Evolutionary conservation across 345 rosid species (phyloP), one percentile per base, ranked within the genome.

Genomic region (Sisymbrium irio): DNA sequence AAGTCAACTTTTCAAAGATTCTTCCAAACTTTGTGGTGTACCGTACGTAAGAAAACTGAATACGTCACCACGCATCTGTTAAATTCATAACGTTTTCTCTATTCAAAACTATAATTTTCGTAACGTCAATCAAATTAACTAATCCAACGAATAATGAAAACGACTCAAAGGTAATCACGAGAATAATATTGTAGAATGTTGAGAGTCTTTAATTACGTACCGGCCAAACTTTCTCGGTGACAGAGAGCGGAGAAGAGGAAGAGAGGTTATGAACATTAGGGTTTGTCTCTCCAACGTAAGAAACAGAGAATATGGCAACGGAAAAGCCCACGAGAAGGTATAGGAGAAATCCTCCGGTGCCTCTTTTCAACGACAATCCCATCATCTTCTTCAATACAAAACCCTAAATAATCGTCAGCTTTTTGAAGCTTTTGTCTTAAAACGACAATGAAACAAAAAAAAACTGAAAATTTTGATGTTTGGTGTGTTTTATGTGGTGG

Each of bases 241-340:
- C 54, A 36, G 69, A 64, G 44, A 78, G 62, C 39, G 42, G 49
- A 35, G 81, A 58, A 27, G 56, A 68, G 1, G 78, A 54, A 9
- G 62, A 47, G 27, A 74, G 77, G 36, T 20, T 41, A 49, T 46
- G 22, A 56, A 10, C 17, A 47, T 53, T 53, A 42, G 42, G 51
- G 62, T 15, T 30, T 67, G 12, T 62, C 2, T 75, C 46, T 36
- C 64, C 40, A 45, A 93, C 76, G 77, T 84, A 82, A 19, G 78
- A 15, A 37, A 72, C 90, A 3, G 87, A 82, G 65, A 79, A 75
- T 69, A 87, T 18, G 8, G 92, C 90, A 32, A 86, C 75, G 3
- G 96, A 83, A 77, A 90, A 90, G 33, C 84, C 85, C 5, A 87
- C 83, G 8, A 86, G 49, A 62, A 93, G 84, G 67, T 83, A 91